phyloP scores from a whole-genome alignment of 345 rosid species.

The Gossypium longicalyx region DNA sequence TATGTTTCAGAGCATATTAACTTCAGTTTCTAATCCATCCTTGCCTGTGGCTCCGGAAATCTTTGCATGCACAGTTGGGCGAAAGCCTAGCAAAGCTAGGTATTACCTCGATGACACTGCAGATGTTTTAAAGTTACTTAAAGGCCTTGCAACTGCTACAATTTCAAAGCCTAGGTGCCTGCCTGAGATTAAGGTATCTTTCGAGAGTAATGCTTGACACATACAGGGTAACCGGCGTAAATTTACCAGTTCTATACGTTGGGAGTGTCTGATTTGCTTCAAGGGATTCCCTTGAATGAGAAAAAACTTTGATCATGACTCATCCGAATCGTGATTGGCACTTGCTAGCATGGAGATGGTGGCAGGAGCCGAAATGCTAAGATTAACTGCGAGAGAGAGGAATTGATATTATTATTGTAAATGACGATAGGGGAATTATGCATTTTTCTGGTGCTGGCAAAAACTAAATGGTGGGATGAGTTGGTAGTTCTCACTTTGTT shows the following conservation, averaged over 20 bases:
- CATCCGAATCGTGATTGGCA: conserved; percentile 1
- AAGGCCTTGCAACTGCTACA: conserved; percentile 57
- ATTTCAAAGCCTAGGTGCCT: conserved; percentile 39
- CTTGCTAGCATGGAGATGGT: not conserved
- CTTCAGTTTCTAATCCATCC: conserved; percentile 43
- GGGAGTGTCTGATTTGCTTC: conserved; percentile 4
- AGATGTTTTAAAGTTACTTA: conserved; percentile 64
- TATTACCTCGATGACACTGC: conserved; percentile 67
- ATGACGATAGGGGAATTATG: not conserved
- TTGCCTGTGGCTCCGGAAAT: conserved; percentile 63
- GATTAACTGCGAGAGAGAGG: conserved; percentile 1
- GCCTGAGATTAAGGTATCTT: conserved; percentile 37
- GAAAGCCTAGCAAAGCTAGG: conserved; percentile 85
- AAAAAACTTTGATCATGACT: not conserved
- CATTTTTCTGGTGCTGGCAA: conserved; percentile 17
- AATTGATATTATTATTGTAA: conserved; percentile 11
- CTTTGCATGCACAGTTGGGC: conserved; percentile 84
- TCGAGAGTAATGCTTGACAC: conserved; percentile 54
- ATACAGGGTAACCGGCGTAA: not conserved
- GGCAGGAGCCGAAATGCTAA: not conserved
- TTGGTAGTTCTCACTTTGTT: conserved; percentile 5
- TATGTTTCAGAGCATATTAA: conserved; percentile 78
- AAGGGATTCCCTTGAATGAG: not conserved
- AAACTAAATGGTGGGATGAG: conserved; percentile 1
- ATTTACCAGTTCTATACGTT: not conserved